Evolutionary conservation across 257 asterid species (phyloP).

Genomic region (Osmanthus fragrans): DNA sequence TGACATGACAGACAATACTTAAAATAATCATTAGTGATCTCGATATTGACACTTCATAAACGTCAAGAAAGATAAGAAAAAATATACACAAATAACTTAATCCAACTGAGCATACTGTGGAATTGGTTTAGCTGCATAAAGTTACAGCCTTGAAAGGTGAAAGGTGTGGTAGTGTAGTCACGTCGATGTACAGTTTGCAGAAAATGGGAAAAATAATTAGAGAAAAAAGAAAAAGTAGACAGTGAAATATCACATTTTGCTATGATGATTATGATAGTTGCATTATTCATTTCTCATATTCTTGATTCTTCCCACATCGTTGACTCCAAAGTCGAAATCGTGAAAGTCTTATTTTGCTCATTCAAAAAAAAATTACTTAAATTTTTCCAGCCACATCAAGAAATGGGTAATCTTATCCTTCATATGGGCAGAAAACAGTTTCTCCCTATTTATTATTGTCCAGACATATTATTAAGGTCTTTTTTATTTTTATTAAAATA

Average conservation of each 20-base stretch:
- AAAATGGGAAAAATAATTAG: slow-evolving; percentile 43
- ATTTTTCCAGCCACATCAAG: too few relatives aligned
- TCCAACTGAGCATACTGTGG: not conserved
- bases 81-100: too few relatives aligned
- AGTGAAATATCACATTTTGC: slow-evolving; percentile 31
- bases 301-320: not conserved
- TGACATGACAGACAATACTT: too few relatives aligned
- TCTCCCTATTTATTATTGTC: too few relatives aligned
- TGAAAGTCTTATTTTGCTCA: too few relatives aligned
- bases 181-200: slow-evolving; percentile 43
- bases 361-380: too few relatives aligned
- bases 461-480: not conserved
- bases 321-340: not conserved
- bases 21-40: too few relatives aligned
- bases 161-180: slow-evolving; percentile 54
- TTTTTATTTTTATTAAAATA: too few relatives aligned
- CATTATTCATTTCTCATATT: slow-evolving; percentile 15
- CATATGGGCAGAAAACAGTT: too few relatives aligned
- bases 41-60: too few relatives aligned
- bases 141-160: slow-evolving; percentile 3
- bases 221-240: slow-evolving; percentile 22
- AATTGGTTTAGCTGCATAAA: not conserved
- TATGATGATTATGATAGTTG: slow-evolving; percentile 51
- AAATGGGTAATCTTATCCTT: too few relatives aligned
- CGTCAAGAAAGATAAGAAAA: too few relatives aligned